These are phyloP conservation scores for Chlorella variabilis DNA, from an alignment of 163 green algal genomes.

Conservation along the genomic window DNA sequence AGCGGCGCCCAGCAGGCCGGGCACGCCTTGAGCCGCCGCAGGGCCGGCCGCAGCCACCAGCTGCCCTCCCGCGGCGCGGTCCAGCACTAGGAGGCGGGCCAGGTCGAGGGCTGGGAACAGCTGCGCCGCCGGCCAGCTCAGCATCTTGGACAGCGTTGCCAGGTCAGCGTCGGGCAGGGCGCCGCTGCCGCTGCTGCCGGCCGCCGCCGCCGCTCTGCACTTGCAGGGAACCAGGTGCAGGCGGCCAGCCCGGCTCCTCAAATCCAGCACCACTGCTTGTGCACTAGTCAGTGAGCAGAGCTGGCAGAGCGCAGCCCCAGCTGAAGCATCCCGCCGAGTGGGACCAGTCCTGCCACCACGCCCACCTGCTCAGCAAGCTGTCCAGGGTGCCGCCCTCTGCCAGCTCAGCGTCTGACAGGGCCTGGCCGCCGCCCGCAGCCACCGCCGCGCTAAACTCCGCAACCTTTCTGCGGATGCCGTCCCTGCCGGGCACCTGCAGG, in stretches of 20 bases:
- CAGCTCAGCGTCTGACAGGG: constrained; percentile 41
- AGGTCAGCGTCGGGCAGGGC: constrained; percentile 10
- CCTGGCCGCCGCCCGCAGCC: neutral
- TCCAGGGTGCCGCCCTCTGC: constrained; percentile 40
- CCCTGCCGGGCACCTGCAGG: constrained; percentile 25
- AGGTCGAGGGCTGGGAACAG: constrained; percentile 81
- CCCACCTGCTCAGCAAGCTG: constrained; percentile 30
- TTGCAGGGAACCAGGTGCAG: neutral
- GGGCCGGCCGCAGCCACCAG: constrained; percentile 43
- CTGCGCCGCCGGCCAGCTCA: constrained; percentile 63
- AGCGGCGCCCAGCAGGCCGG: constrained; percentile 40
- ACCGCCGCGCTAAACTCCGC: constrained; percentile 30
- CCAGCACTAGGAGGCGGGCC: constrained; percentile 59
- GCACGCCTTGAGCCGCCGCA: neutral
- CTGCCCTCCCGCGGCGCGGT: constrained; percentile 21
- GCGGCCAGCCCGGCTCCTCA: too few species aligned
- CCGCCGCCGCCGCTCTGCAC: constrained; percentile 6
- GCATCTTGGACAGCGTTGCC: constrained; percentile 47
- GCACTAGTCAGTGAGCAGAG: too few species aligned
- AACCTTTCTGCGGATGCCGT: constrained; percentile 45
- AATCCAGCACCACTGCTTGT: too few species aligned
- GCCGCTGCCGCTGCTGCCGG: neutral
- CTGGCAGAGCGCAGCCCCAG: neutral
- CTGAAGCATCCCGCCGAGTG: too few species aligned
- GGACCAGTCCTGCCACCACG: too few species aligned